Percentiles rank a stretch among this genome's conserved stretches.
Conservation (phyloP, 2,329 filamentous ascomycete species). For the Alternaria rosae region DNA sequence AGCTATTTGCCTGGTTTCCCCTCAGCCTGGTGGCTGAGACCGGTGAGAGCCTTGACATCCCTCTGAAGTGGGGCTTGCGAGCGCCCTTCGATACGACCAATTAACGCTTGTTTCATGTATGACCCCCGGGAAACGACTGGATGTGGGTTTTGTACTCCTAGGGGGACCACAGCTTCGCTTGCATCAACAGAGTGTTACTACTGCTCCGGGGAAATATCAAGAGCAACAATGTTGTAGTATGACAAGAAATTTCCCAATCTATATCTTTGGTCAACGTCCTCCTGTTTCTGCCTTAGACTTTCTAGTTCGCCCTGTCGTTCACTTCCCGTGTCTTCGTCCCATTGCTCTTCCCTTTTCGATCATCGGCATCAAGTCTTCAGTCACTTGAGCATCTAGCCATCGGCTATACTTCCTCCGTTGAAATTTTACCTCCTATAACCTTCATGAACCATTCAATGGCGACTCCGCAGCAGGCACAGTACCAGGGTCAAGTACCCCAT, state of each 20-base stretch:
- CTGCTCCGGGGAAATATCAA: slow-evolving; percentile 8
- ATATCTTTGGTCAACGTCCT: slow-evolving; percentile 22
- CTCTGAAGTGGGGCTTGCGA: slow-evolving; percentile 23
- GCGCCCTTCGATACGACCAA: slow-evolving; percentile 20
- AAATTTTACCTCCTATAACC: neutral
- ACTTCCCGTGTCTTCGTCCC: neutral
- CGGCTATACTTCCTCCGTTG: neutral
- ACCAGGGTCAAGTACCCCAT: slow-evolving; percentile 14
- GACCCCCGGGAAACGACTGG: slow-evolving; percentile 5
- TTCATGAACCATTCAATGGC: slow-evolving; percentile 23
- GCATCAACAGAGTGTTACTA: slow-evolving; percentile 21
- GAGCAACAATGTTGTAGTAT: slow-evolving; percentile 7
- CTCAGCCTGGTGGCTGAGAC: slow-evolving; percentile 25
- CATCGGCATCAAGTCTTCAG: neutral
- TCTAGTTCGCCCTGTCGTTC: slow-evolving; percentile 14
- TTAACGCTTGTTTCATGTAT: slow-evolving; percentile 13
- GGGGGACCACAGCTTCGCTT: slow-evolving; percentile 18
- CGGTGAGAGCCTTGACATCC: slow-evolving; percentile 26
- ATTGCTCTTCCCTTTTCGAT: neutral
- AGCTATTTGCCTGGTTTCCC: slow-evolving; percentile 23
- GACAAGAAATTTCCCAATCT: slow-evolving; percentile 15
- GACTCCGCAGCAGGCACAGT: slow-evolving; percentile 16
- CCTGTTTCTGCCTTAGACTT: slow-evolving; percentile 18
- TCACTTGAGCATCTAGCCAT: neutral
- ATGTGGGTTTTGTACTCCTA: slow-evolving; percentile 4